Base-by-base conservation (phyloP, 257 asterid species). In the Solanum sejunctum region DNA sequence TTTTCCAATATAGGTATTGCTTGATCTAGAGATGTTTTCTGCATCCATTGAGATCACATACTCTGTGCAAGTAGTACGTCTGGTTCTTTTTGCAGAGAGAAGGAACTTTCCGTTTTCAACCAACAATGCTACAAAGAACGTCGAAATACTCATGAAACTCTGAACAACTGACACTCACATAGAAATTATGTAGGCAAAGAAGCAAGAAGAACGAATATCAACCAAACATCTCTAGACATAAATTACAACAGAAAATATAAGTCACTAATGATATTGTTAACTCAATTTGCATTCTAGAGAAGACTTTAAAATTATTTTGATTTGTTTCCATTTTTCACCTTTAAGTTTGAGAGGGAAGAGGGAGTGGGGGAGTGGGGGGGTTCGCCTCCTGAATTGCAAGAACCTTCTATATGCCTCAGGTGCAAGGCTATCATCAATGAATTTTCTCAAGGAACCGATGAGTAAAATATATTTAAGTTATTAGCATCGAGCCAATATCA, bases 91-190 rank as follows among this genome's bases (percentile, higher is more conserved):
- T 56, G 99, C 98, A 69, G 98, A 94, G 89, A 96, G 99, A 85
- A 96, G 98, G 88, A 96, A 96, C 90, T 96, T 96, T 64, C 99
- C 99, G 80, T 94, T 94, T 89, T 96, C 99, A 81, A 93, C 98
- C 47, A 94, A 88, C 94, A 94, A 86, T 87, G 98, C 98, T 94
- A 93, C 85, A 85, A 88, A 83, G 18, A 21, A 72, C 11, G 51
- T 84, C 54, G 79, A 60, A 83, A 69, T 20, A 32, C 7, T 20
- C 70, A 73, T 85, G 82, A 88, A 73, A 72, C 23, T 55, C 23
- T 78, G 84, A 81, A 79, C 23, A 66, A 63, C 43, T 32, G 86
- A 56, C 17, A 26, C 26, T 52, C 61, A 28, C 82, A 52, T 9
- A 69, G 78, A 64, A 66, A 11, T 21, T 43, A 32, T 64, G 39